Evolutionary conservation across 1,139 yeast species (phyloP).

Genomic region (Diutina scorzettiae): DNA sequence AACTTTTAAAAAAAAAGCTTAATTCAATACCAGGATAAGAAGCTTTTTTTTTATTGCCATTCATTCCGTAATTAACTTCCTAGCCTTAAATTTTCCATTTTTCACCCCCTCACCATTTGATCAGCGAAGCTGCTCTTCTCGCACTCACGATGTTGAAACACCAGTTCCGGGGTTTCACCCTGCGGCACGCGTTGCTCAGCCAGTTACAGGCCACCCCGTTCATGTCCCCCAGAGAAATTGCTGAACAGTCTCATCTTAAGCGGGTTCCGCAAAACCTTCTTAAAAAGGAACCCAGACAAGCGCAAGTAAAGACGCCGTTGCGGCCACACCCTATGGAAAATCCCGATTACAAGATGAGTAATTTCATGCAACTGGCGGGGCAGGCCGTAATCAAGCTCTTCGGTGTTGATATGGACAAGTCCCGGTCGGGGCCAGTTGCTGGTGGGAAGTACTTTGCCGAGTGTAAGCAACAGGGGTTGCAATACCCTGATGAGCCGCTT

Average conservation of each 20-base stretch:
- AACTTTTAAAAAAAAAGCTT: no score
- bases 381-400: conserved; percentile 57
- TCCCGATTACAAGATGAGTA: conserved; percentile 42
- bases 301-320: conserved; percentile 34
- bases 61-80: no score
- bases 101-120: no score
- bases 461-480: conserved; percentile 77
- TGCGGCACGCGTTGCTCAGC: not conserved
- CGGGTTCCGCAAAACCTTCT: conserved; percentile 24
- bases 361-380: conserved; percentile 63
- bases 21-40: no score
- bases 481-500: conserved; percentile 57
- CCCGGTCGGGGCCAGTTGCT: conserved; percentile 90
- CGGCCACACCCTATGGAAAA: conserved; percentile 50
- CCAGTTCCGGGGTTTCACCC: not conserved
- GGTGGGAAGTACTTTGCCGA: conserved; percentile 80
- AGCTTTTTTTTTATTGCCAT: no score
- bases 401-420: conserved; percentile 78
- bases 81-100: no score
- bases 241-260: conserved; percentile 38
- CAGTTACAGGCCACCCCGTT: not conserved
- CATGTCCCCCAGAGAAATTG: conserved; percentile 17
- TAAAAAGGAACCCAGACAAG: conserved; percentile 27
- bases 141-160: not conserved
- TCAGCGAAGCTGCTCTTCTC: no score